Percentiles rank a stretch among this genome's conserved stretches.
phyloP scores from a whole-genome alignment of 1,284 basidiomycete genomes.

The Irpex rosettiformis region DNA sequence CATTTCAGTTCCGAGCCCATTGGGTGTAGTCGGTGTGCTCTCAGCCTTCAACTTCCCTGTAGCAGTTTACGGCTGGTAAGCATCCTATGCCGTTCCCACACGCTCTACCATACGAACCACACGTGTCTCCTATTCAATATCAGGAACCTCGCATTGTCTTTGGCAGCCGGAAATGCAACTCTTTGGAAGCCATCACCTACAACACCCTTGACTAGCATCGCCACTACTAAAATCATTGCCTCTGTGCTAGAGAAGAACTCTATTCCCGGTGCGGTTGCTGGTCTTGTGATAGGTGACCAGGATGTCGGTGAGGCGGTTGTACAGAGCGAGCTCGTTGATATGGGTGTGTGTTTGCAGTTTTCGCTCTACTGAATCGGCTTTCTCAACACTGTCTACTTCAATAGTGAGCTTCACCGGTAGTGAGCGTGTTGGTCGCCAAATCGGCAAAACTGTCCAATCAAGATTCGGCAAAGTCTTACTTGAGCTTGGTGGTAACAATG shows the following conservation, averaged over 20 bases:
- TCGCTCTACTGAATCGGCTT: not conserved
- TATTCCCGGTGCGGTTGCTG: conserved; percentile 79
- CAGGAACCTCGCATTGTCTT: conserved; percentile 88
- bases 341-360: conserved; percentile 47
- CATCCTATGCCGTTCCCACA: conserved; percentile 3
- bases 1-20: conserved; percentile 80
- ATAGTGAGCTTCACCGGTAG: conserved; percentile 92
- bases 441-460: conserved; percentile 78
- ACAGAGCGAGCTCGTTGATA: conserved; percentile 67
- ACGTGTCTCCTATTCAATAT: no score
- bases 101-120: no score
- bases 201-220: conserved; percentile 86
- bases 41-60: conserved; percentile 96
- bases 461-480: conserved; percentile 84
- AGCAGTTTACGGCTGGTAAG: conserved; percentile 82
- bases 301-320: conserved; percentile 81
- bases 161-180: conserved; percentile 90
- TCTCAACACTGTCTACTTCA: not conserved
- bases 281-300: conserved; percentile 81
- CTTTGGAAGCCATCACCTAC: conserved; percentile 94
- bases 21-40: conserved; percentile 89
- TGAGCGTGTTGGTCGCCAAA: conserved; percentile 81
- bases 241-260: conserved; percentile 79
- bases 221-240: conserved; percentile 82
- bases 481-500: conserved; percentile 96